Evolutionary conservation across 2,329 filamentous ascomycete genomes (phyloP).

Genomic region (Alternaria tenuissima): DNA sequence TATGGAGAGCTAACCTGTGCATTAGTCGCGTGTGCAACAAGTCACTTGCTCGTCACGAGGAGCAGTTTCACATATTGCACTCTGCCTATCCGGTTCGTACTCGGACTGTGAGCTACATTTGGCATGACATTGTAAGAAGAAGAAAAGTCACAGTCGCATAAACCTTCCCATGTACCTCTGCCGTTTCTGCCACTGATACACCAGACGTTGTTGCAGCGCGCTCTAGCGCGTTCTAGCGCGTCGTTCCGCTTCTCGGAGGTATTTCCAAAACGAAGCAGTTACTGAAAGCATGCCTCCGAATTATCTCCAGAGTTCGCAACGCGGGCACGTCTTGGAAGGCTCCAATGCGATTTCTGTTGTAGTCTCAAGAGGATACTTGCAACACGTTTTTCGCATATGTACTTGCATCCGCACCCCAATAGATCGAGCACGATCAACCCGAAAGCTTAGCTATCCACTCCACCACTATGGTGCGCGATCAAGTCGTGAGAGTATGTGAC

Average conservation of each 20-base stretch:
- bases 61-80: background rate
- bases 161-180: background rate
- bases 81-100: background rate
- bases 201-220: background rate
- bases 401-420: background rate
- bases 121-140: background rate
- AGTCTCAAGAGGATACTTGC: background rate
- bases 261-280: background rate
- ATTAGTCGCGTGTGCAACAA: background rate
- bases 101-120: background rate
- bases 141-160: background rate
- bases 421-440: background rate
- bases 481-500: background rate
- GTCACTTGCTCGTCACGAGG: background rate
- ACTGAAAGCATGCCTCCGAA: background rate
- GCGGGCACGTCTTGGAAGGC: background rate
- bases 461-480: background rate
- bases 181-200: background rate
- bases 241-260: background rate
- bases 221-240: constrained; percentile 1
- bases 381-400: background rate
- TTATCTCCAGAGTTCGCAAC: background rate
- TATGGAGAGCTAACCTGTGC: background rate
- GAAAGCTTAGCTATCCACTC: background rate
- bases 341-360: background rate